A percentile compares a stretch with the other conserved stretches of the same genome.
Conservation (phyloP, 2,329 filamentous ascomycete genomes). For the Berkeleyomyces rouxiae region DNA sequence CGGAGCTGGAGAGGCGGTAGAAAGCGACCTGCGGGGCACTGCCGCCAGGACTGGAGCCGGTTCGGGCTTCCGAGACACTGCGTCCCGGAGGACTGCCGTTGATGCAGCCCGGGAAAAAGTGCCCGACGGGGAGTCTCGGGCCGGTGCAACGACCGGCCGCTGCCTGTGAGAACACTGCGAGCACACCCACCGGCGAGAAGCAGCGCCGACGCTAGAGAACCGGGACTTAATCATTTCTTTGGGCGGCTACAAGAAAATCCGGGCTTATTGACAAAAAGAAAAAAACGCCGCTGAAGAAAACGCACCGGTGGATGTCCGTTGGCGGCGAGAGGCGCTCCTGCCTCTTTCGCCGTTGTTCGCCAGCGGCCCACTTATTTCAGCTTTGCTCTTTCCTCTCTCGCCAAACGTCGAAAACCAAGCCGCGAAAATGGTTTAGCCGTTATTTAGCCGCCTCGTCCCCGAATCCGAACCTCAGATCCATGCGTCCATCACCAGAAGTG, state of each 20-base stretch:
- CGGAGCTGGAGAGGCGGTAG: background rate
- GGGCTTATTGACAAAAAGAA: background rate
- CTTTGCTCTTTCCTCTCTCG: conserved; percentile 3
- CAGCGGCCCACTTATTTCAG: conserved; percentile 1
- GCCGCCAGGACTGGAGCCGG: too few relatives aligned
- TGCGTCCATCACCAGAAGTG: conserved; percentile 9
- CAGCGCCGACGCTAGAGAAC: background rate
- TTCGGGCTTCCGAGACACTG: background rate
- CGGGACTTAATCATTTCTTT: conserved; percentile 14
- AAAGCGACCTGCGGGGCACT: background rate
- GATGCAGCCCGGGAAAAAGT: background rate
- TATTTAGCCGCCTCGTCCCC: conserved; percentile 10
- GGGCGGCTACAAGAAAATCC: background rate
- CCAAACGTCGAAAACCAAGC: background rate
- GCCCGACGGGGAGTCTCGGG: background rate
- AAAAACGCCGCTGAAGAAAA: background rate
- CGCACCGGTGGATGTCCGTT: background rate
- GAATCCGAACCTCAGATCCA: conserved; percentile 4
- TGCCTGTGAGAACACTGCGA: conserved; percentile 1
- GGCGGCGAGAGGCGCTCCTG: background rate
- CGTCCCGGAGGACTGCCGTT: background rate
- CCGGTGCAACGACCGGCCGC: background rate
- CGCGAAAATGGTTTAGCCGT: conserved; percentile 4
- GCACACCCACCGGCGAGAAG: conserved; percentile 6
- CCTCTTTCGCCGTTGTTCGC: background rate